Conservation (phyloP, 495 filamentous ascomycete genomes). For the Wilcoxina mikolae region DNA sequence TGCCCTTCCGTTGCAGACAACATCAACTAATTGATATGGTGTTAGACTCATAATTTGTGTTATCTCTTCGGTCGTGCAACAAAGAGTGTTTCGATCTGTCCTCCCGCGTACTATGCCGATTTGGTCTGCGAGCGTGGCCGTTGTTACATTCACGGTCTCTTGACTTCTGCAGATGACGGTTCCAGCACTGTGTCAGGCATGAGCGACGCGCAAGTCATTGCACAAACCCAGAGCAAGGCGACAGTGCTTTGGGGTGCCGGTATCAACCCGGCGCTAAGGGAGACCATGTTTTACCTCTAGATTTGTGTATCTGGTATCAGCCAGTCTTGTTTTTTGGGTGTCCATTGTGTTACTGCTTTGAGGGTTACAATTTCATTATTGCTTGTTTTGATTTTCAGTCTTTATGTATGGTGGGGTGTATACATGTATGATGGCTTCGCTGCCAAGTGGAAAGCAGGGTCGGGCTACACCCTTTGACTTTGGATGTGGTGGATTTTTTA, state of each 20-base stretch:
- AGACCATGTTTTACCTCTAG: slow-evolving; percentile 70
- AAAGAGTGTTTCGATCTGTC: slow-evolving; percentile 62
- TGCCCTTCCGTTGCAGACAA: no score
- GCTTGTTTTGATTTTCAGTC: no score
- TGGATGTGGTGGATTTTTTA: no score
- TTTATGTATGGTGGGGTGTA: no score
- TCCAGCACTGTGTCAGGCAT: slow-evolving; percentile 23
- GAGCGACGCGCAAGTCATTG: slow-evolving; percentile 16
- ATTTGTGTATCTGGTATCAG: neutral
- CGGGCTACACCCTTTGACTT: no score
- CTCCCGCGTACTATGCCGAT: slow-evolving; percentile 74
- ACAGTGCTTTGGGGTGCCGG: slow-evolving; percentile 21
- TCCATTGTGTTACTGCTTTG: neutral
- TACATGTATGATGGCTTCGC: no score
- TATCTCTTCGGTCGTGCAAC: slow-evolving; percentile 69
- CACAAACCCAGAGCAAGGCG: slow-evolving; percentile 5
- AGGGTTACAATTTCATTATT: no score
- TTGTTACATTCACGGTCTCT: slow-evolving; percentile 46
- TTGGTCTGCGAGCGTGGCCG: slow-evolving; percentile 55
- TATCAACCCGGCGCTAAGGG: slow-evolving; percentile 40
- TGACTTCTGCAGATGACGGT: slow-evolving; percentile 33
- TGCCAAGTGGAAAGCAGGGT: no score
- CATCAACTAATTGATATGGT: slow-evolving; percentile 1
- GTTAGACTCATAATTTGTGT: slow-evolving; percentile 48
- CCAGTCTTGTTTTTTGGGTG: neutral